Percentiles rank a stretch among this genome's conserved stretches.
Conservation (phyloP, 2,329 filamentous ascomycete genomes). For the Xylaria sp. region DNA sequence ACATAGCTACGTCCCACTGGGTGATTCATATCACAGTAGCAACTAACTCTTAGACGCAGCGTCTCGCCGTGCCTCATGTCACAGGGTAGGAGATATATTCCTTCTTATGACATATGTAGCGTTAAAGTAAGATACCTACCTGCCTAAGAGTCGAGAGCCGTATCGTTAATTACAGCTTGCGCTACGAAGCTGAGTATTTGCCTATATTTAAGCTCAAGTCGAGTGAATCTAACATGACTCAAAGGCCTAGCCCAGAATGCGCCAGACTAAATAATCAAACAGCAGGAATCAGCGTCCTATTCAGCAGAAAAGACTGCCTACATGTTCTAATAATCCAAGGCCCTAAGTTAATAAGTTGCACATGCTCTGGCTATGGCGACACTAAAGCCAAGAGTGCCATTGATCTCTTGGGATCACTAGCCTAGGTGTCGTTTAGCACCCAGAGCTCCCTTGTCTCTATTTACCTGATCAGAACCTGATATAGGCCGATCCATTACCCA, state of each 20-base stretch:
- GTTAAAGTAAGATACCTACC: constrained; percentile 7
- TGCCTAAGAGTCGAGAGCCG: not conserved
- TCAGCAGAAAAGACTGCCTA: not conserved
- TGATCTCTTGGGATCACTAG: not conserved
- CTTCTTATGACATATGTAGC: constrained; percentile 16
- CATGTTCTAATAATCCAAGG: not conserved
- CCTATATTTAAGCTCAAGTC: not conserved
- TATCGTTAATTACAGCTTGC: not conserved
- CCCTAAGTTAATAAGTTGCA: not conserved
- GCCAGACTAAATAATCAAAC: not conserved
- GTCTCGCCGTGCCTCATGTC: constrained; percentile 34
- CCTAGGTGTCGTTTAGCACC: not conserved
- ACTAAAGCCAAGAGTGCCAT: not conserved
- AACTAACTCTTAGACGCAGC: constrained; percentile 32
- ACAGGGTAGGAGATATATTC: constrained; percentile 21
- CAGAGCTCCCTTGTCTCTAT: not conserved
- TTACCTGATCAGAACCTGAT: not conserved
- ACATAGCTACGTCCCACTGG: constrained; percentile 17
- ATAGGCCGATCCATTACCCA: constrained; percentile 9
- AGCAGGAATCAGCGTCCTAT: not conserved
- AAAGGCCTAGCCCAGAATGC: not conserved
- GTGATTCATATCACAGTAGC: constrained; percentile 27
- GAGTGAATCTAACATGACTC: constrained; percentile 2
- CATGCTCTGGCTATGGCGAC: not conserved
- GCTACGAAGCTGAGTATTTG: not conserved